Conservation (phyloP, 1,284 basidiomycete genomes). For the Moniliella sp. region DNA sequence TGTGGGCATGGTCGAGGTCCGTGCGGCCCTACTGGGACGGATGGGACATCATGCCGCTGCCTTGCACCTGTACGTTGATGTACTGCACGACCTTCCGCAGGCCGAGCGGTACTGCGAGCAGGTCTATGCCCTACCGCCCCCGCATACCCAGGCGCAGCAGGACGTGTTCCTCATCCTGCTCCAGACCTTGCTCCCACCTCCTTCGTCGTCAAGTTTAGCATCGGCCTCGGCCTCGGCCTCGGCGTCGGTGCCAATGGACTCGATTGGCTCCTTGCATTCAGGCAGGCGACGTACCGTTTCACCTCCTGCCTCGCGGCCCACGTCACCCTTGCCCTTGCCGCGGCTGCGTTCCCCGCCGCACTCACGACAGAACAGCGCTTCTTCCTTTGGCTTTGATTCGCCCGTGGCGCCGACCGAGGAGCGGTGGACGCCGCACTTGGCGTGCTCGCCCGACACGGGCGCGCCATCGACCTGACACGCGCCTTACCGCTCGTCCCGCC, state of each 20-base stretch:
- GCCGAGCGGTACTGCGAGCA: conserved; percentile 48
- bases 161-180: conserved; percentile 62
- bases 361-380: too few species aligned
- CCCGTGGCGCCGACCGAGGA: too few species aligned
- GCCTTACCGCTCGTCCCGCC: conserved; percentile 69
- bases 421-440: conserved; percentile 48
- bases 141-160: conserved; percentile 4
- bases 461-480: conserved; percentile 54
- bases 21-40: conserved; percentile 68
- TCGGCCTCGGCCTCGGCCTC: too few species aligned
- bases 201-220: too few species aligned
- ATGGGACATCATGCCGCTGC: conserved; percentile 78
- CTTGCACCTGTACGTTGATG: conserved; percentile 72
- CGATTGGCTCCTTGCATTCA: too few species aligned
- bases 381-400: too few species aligned
- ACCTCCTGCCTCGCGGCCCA: too few species aligned
- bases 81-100: conserved; percentile 53
- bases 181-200: conserved; percentile 63
- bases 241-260: too few species aligned
- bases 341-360: too few species aligned
- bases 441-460: conserved; percentile 60
- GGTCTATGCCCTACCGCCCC: conserved; percentile 8
- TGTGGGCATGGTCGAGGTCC: conserved; percentile 49
- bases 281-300: conserved; percentile 8
- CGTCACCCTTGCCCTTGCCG: too few species aligned